phyloP scores from a whole-genome alignment of 441 rosid species.

The Gossypium gossypioides region DNA sequence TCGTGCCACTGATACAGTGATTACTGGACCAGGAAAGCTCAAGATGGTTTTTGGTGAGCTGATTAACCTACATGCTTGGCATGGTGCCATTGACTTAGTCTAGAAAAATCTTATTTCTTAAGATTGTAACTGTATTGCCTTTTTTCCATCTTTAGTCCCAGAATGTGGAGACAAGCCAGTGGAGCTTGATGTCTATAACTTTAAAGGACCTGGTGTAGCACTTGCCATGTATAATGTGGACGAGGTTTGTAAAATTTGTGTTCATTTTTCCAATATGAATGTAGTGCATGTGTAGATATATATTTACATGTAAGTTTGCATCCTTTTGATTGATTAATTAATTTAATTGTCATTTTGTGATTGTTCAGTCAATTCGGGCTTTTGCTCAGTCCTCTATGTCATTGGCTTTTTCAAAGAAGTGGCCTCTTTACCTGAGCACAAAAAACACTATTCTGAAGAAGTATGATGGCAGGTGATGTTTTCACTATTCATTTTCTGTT shows the following conservation, averaged over 20 bases:
- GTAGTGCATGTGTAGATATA: neutral
- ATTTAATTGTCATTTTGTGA: constrained; percentile 4
- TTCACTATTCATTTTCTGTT: constrained; percentile 14
- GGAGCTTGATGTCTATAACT: constrained; percentile 72
- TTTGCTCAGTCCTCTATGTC: constrained; percentile 93
- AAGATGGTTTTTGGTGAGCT: constrained; percentile 82
- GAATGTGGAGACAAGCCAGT: constrained; percentile 44
- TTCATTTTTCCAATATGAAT: constrained; percentile 3
- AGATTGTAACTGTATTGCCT: neutral
- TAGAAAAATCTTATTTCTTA: neutral
- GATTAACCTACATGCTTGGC: constrained; percentile 15
- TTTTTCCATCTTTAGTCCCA: constrained; percentile 39
- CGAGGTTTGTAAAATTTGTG: constrained; percentile 40
- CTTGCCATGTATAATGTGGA: constrained; percentile 95
- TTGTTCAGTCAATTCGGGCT: constrained; percentile 62
- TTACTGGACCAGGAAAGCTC: constrained; percentile 79
- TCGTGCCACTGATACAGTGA: constrained; percentile 68
- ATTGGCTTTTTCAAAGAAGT: constrained; percentile 66
- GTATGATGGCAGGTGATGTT: constrained; percentile 83
- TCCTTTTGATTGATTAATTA: constrained; percentile 9
- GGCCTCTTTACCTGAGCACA: constrained; percentile 92
- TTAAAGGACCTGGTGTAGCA: constrained; percentile 88
- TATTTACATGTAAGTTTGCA: neutral
- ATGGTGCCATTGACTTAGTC: neutral
- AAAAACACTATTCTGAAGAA: constrained; percentile 90